These are phyloP conservation scores for Botrytis cinerea DNA, from an alignment of 2,329 filamentous ascomycete genomes.

Conservation along the genomic window DNA sequence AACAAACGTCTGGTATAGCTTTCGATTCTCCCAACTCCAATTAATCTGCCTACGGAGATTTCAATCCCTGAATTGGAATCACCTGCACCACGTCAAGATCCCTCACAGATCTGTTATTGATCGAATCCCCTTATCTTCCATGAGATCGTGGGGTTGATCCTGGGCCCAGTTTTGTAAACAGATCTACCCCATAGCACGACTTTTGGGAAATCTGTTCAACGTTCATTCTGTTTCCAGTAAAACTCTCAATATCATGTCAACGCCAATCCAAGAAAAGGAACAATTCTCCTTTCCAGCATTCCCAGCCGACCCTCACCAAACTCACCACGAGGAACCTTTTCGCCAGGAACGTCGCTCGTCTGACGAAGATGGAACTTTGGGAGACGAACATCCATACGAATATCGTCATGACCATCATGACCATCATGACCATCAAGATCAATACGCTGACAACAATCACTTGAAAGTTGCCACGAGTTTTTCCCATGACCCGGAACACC, in stretches of 20 bases:
- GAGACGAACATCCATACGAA: constrained; percentile 28
- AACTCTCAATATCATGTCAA: constrained; percentile 33
- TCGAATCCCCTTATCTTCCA: background rate
- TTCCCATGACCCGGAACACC: constrained; percentile 38
- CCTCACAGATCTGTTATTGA: background rate
- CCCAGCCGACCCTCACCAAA: constrained; percentile 26
- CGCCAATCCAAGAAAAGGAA: constrained; percentile 38
- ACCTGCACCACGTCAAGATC: background rate
- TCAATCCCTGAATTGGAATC: background rate
- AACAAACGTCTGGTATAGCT: background rate
- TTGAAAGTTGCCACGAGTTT: constrained; percentile 52
- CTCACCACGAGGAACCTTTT: constrained; percentile 2
- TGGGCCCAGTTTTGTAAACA: constrained; percentile 14
- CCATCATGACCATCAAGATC: constrained; percentile 28
- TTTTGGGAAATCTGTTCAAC: background rate
- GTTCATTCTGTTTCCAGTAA: background rate
- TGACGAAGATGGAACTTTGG: constrained; percentile 41
- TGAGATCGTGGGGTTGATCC: constrained; percentile 21
- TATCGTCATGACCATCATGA: constrained; percentile 19
- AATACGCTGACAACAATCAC: constrained; percentile 43
- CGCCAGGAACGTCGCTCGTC: constrained; percentile 35
- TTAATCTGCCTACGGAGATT: background rate
- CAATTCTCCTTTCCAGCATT: constrained; percentile 42
- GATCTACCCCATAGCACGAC: constrained; percentile 13
- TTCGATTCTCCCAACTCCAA: background rate